Conservation (phyloP, 129 eudicot genomes). For the Oenanthe sinensis region DNA sequence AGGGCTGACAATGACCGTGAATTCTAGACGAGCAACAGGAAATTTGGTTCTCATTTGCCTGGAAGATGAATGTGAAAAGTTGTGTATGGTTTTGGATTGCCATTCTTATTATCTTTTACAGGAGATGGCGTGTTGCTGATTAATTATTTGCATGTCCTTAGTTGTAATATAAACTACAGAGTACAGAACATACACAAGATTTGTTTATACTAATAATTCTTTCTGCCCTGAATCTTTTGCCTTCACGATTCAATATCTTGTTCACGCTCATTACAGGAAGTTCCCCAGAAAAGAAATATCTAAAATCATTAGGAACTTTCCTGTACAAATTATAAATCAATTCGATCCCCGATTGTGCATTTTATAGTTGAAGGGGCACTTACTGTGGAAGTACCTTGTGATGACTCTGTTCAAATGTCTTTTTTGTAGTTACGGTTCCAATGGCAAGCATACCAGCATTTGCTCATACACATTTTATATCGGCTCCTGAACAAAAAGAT, state of each 20-base stretch:
- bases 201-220: slow-evolving; percentile 9
- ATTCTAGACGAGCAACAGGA: background rate
- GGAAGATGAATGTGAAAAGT: slow-evolving; percentile 1
- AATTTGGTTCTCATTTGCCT: background rate
- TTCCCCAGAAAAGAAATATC: background rate
- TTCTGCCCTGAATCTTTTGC: background rate
- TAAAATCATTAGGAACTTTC: background rate
- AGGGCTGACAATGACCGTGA: slow-evolving; percentile 22
- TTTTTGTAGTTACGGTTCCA: too few species aligned
- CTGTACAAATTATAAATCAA: background rate
- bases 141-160: background rate
- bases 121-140: background rate
- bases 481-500: too few species aligned
- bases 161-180: background rate
- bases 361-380: too few species aligned
- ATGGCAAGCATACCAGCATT: too few species aligned
- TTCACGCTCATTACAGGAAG: background rate
- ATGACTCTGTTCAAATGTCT: too few species aligned
- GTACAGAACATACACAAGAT: background rate
- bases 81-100: background rate
- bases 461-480: too few species aligned
- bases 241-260: background rate
- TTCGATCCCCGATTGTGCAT: background rate
- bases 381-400: too few species aligned
- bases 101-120: background rate